Conservation (phyloP, 176 grass and related monocot species). For the Chloris gayana region DNA sequence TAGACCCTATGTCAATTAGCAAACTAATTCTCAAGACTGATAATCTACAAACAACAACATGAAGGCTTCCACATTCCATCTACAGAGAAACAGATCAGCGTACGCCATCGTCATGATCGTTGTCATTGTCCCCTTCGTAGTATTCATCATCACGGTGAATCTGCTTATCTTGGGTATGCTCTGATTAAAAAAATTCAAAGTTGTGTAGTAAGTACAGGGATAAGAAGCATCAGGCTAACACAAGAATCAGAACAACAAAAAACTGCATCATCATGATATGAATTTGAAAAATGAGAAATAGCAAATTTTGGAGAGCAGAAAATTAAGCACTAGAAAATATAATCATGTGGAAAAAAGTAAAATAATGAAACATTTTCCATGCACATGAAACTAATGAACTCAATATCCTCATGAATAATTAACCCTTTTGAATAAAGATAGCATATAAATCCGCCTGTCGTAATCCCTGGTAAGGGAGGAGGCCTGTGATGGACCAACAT, state of each 20-base stretch:
- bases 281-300: not conserved
- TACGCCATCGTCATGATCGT: slow-evolving; percentile 68
- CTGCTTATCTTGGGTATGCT: slow-evolving; percentile 84
- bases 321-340: not conserved
- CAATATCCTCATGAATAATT: not conserved
- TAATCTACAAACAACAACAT: not conserved
- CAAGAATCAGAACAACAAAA: not conserved
- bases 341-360: not conserved
- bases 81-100: slow-evolving; percentile 34
- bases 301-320: not conserved
- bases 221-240: not conserved
- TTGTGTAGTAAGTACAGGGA: not conserved
- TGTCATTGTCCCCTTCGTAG: slow-evolving; percentile 91
- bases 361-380: not conserved
- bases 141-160: slow-evolving; percentile 91
- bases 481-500: no score
- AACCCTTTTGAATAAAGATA: not conserved
- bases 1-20: slow-evolving; percentile 30
- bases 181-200: slow-evolving; percentile 46
- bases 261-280: no score
- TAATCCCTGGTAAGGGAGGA: not conserved
- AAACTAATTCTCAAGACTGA: slow-evolving; percentile 7
- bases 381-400: not conserved
- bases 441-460: not conserved
- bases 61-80: not conserved